Conservation (phyloP, 331 rosid genomes). For the Quercus tomentella region DNA sequence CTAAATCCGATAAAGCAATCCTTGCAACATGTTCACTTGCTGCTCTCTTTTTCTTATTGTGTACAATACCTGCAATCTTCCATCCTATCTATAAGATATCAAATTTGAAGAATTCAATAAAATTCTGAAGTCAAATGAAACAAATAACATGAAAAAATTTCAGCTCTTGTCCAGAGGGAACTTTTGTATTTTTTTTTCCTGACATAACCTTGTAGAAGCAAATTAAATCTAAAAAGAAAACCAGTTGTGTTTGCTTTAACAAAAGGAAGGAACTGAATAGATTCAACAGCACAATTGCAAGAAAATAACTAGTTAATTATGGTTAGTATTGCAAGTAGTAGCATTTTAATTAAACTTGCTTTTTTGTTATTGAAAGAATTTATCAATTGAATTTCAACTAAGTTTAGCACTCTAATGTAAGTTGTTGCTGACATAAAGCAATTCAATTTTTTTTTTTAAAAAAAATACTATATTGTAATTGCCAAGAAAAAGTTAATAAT, state of each 20-base stretch:
- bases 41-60: constrained; percentile 74
- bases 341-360: too few relatives aligned
- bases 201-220: background rate
- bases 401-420: too few relatives aligned
- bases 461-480: background rate
- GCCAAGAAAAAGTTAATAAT: background rate
- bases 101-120: constrained; percentile 12
- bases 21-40: constrained; percentile 57
- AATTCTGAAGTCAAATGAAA: constrained; percentile 10
- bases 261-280: background rate
- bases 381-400: too few relatives aligned
- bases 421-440: too few relatives aligned
- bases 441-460: too few relatives aligned
- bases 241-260: background rate
- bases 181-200: background rate
- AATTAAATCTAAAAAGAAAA: background rate
- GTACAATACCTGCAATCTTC: constrained; percentile 41
- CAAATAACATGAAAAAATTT: background rate
- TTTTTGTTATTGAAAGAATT: too few relatives aligned
- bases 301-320: too few relatives aligned
- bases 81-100: constrained; percentile 35
- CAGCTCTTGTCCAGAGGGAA: background rate
- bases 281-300: background rate
- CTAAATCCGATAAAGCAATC: constrained; percentile 67
- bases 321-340: too few relatives aligned